phyloP scores from a whole-genome alignment of 495 filamentous ascomycete genomes.

The Saxispiralis lemnorum region DNA sequence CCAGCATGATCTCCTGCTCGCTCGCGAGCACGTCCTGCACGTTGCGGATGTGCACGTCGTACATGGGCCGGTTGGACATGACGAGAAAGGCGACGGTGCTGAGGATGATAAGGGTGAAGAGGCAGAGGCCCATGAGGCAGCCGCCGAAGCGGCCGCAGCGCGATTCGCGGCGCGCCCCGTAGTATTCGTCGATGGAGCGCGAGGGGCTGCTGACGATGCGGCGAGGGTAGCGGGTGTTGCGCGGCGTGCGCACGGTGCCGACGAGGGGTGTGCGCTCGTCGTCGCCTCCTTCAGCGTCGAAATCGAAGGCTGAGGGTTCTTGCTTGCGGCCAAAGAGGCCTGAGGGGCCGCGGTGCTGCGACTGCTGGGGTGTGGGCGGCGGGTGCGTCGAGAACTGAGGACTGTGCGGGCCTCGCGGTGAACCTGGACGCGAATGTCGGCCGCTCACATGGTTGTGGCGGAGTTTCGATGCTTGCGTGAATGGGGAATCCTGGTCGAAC shows the following conservation, averaged over 20 bases:
- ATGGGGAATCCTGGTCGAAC: slow-evolving; percentile 16
- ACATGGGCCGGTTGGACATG: slow-evolving; percentile 73
- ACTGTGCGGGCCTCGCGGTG: slow-evolving; percentile 12
- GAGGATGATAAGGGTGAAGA: slow-evolving; percentile 59
- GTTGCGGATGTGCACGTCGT: slow-evolving; percentile 53
- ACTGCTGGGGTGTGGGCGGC: not conserved
- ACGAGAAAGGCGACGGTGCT: slow-evolving; percentile 74
- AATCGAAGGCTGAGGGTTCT: slow-evolving; percentile 41
- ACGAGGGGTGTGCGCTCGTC: slow-evolving; percentile 83
- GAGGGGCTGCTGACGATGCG: slow-evolving; percentile 40
- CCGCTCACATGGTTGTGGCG: slow-evolving; percentile 24
- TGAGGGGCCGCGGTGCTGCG: slow-evolving; percentile 13
- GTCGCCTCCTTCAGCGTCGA: slow-evolving; percentile 62
- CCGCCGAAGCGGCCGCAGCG: slow-evolving; percentile 50
- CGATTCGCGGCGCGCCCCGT: slow-evolving; percentile 44
- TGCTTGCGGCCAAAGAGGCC: slow-evolving; percentile 9
- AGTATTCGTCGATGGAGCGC: slow-evolving; percentile 60
- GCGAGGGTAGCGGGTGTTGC: slow-evolving; percentile 40
- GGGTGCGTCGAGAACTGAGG: slow-evolving; percentile 16
- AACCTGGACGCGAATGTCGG: slow-evolving; percentile 31
- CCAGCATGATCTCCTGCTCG: slow-evolving; percentile 89
- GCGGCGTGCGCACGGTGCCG: slow-evolving; percentile 40
- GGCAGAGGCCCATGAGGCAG: slow-evolving; percentile 54
- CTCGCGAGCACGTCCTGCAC: slow-evolving; percentile 83
- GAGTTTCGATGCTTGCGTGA: slow-evolving; percentile 15